phyloP scores from a whole-genome alignment of 2,329 filamentous ascomycete genomes.

The Ophiostoma quercus region DNA sequence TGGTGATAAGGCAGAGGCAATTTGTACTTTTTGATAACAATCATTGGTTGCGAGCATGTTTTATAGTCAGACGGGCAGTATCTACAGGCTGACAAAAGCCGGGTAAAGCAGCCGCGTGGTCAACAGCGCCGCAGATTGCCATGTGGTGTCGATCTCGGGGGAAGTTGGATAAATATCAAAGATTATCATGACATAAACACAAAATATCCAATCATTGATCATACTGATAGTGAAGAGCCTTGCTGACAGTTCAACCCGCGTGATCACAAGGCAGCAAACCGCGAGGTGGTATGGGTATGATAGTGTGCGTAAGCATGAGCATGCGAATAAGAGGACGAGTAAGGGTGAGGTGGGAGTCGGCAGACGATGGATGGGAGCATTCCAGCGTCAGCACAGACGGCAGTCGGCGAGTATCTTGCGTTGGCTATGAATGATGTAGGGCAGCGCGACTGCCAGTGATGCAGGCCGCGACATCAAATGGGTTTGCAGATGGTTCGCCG shows the following conservation, averaged over 20 bases:
- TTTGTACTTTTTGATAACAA: background rate
- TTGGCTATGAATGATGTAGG: too few relatives aligned
- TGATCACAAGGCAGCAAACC: background rate
- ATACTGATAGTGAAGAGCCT: background rate
- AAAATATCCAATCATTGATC: background rate
- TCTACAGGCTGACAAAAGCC: background rate
- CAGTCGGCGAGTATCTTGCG: background rate
- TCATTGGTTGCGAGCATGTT: background rate
- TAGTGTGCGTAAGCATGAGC: too few relatives aligned
- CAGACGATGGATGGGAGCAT: background rate
- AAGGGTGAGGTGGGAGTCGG: background rate
- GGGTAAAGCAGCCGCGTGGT: background rate
- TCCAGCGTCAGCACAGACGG: background rate
- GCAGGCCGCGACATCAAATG: too few relatives aligned
- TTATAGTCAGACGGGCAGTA: background rate
- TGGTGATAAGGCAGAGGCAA: background rate
- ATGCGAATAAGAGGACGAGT: too few relatives aligned
- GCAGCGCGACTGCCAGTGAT: too few relatives aligned
- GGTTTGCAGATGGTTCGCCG: too few relatives aligned
- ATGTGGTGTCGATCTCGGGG: slow-evolving; percentile 2
- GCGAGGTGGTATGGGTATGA: background rate
- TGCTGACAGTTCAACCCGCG: background rate
- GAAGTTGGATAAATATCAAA: background rate
- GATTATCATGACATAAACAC: background rate
- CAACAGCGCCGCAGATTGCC: background rate